Evolutionary conservation across 768 basidiomycete species (phyloP).

Genomic region (Clitopilus passeckerianus): DNA sequence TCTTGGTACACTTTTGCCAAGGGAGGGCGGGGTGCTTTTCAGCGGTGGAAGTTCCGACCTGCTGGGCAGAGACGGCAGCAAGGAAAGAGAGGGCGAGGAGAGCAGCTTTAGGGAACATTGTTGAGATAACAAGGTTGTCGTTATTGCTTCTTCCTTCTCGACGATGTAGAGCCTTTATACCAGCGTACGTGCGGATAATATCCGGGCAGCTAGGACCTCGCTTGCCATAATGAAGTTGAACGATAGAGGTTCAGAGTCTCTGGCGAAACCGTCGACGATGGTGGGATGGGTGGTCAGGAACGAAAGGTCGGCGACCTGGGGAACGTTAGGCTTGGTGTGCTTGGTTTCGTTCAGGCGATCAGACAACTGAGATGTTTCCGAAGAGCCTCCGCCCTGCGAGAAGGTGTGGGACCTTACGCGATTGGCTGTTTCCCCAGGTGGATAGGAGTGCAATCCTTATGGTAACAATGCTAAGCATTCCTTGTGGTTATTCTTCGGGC

Average conservation of each 20-base stretch:
- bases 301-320: background rate
- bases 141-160: background rate
- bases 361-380: background rate
- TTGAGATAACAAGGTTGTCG: background rate
- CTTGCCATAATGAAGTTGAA: background rate
- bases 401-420: too few relatives aligned
- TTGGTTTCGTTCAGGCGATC: background rate
- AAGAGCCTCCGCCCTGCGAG: background rate
- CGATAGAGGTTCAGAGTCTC: background rate
- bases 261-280: background rate
- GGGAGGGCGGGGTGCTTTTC: slow-evolving; percentile 42
- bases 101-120: slow-evolving; percentile 7
- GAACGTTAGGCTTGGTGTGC: background rate
- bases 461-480: background rate
- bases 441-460: background rate
- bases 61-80: slow-evolving; percentile 34
- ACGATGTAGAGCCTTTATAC: background rate
- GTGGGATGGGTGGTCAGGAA: background rate
- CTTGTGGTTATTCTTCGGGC: background rate
- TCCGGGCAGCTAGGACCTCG: background rate
- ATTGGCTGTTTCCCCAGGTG: background rate
- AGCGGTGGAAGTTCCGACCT: slow-evolving; percentile 37
- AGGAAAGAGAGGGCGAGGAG: slow-evolving; percentile 22
- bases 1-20: slow-evolving; percentile 33
- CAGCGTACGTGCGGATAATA: background rate